Evolutionary conservation across 164 flowering plant species (phyloP).

Genomic region (Tetracentron sinense): DNA sequence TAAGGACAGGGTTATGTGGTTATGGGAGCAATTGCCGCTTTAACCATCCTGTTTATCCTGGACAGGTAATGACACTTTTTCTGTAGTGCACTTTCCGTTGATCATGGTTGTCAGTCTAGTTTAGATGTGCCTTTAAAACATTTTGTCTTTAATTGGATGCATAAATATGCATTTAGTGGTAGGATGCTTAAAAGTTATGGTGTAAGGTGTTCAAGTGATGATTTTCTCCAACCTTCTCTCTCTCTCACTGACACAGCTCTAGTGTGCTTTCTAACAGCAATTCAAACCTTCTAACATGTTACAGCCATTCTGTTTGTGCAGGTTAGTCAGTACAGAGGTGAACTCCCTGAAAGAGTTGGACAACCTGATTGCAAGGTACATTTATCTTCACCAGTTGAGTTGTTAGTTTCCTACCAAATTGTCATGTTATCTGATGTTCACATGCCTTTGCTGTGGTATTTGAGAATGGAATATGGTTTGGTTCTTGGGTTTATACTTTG

Average conservation of each 20-base stretch:
- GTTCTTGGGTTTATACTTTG: too few relatives aligned
- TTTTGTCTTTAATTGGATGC: neutral
- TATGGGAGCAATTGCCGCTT: slow-evolving; percentile 61
- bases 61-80: slow-evolving; percentile 28
- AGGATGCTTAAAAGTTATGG: neutral
- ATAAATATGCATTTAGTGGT: neutral
- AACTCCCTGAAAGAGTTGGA: slow-evolving; percentile 76
- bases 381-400: slow-evolving; percentile 2
- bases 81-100: neutral
- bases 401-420: slow-evolving; percentile 5
- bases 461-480: too few relatives aligned
- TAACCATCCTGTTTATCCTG: slow-evolving; percentile 52
- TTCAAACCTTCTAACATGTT: slow-evolving; percentile 2
- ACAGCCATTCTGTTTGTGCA: slow-evolving; percentile 16
- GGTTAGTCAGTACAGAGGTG: slow-evolving; percentile 44
- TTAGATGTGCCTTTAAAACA: neutral
- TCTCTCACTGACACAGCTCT: neutral
- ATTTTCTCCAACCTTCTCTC: slow-evolving; percentile 5
- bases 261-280: neutral
- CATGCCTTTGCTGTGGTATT: neutral
- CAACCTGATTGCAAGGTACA: slow-evolving; percentile 78
- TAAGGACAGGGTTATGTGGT: slow-evolving; percentile 68
- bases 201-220: neutral
- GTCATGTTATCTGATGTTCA: too few relatives aligned
- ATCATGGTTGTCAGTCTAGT: neutral